Base-by-base conservation (phyloP, 176 grass and related monocot species). In the Triticum urartu region DNA sequence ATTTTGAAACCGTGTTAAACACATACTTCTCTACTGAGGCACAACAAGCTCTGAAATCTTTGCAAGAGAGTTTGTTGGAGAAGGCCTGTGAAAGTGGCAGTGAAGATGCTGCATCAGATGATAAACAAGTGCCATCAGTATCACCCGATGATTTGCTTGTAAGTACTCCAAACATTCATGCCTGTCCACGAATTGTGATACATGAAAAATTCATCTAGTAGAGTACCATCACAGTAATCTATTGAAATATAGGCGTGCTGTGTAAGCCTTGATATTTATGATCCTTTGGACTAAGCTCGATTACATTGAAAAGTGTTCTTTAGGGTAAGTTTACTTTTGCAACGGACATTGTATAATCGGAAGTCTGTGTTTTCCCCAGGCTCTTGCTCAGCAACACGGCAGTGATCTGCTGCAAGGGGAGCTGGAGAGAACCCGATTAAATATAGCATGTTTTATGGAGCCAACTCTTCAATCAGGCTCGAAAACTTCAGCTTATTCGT, bases 141-240 rank as follows among this genome's bases (percentile, higher is more conserved):
- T 96, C 97, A 67, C 94, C 97, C 9, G 97, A 99, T 94, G 97
- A 99, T 87, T 91, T 99, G 83, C 89, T 99, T 82, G 97, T 99
- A 91, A 97, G 94, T 82, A 79, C 50, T 72, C 77, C 20, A 40
- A 85, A 24, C 24, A 34, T 77, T 56, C 74, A 58, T 77, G 26
- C 26, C 17, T 58, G 47, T 21, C 15, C 30, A 33, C 12, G 59
- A 76, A 42, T 61, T 54, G 60, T 81, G 34, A 61, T 80, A 68
- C 18, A 68, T 77, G 47, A 43, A 18, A 13, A 45, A 67, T 32
- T 45, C 47, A 35, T 68, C 43, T 80, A 24, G 11, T 33, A 87
- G 22, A 35, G 54, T 50, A 38, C 2, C 34, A 1, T 59, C n/a
- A 7, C 15, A 68, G 36, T 58, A 68, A 74, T 48, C 61, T 43